Evolutionary conservation across 257 asterid species (phyloP).

Genomic region (Ilex aquifolium): DNA sequence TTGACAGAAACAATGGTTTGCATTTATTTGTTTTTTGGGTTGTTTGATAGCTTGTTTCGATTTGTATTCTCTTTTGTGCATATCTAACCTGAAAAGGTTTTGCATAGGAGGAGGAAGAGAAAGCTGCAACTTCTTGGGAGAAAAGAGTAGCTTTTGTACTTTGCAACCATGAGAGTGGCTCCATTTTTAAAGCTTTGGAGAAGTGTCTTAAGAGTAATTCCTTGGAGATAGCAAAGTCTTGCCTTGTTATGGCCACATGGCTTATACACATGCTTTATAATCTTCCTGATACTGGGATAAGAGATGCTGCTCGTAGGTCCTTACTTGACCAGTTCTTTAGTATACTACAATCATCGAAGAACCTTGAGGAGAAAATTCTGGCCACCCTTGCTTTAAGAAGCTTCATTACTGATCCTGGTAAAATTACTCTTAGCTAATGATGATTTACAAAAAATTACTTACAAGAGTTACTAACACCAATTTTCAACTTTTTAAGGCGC

Average conservation of each 20-base stretch:
- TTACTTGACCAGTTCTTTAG: constrained; percentile 65
- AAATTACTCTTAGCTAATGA: constrained; percentile 1
- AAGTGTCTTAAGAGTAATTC: constrained; percentile 66
- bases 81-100: neutral
- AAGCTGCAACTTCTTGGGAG: constrained; percentile 60
- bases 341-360: constrained; percentile 70
- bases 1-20: constrained; percentile 35
- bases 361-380: constrained; percentile 66
- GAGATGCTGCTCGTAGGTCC: constrained; percentile 58
- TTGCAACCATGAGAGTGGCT: constrained; percentile 66
- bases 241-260: constrained; percentile 69
- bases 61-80: neutral
- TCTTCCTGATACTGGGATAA: constrained; percentile 59
- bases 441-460: neutral
- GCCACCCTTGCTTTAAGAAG: constrained; percentile 69
- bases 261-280: constrained; percentile 63
- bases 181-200: constrained; percentile 57
- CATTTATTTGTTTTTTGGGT: neutral
- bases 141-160: constrained; percentile 63
- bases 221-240: constrained; percentile 59
- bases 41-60: neutral
- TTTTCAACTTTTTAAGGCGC: constrained; percentile 33
- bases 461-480: constrained; percentile 6
- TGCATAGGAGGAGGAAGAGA: constrained; percentile 62
- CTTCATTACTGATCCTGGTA: constrained; percentile 61